phyloP scores from a whole-genome alignment of 495 filamentous ascomycete species.

The Podospora australis region DNA sequence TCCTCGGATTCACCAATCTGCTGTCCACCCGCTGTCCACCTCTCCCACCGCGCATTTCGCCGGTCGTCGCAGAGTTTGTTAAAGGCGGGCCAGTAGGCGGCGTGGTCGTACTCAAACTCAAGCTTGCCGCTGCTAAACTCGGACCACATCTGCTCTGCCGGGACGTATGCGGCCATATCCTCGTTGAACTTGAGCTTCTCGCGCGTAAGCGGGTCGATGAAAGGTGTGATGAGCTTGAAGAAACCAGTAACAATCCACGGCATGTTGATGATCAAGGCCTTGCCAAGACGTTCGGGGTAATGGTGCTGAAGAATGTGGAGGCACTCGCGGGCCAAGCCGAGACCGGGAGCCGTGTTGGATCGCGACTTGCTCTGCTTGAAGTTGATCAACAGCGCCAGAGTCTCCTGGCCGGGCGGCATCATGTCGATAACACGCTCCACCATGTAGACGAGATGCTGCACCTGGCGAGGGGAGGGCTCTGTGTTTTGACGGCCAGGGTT shows the following conservation, averaged over 20 bases:
- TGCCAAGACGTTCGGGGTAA: conserved; percentile 88
- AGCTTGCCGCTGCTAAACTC: conserved; percentile 56
- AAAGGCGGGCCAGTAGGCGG: conserved; percentile 82
- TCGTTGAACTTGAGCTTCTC: conserved; percentile 96
- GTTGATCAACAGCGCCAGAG: conserved; percentile 76
- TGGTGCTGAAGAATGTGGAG: conserved; percentile 87
- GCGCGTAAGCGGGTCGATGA: conserved; percentile 87
- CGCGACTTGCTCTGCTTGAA: conserved; percentile 65
- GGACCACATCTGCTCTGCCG: conserved; percentile 68
- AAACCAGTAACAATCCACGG: conserved; percentile 85
- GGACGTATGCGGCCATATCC: conserved; percentile 70
- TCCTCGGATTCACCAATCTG: conserved; percentile 76
- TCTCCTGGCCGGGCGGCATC: conserved; percentile 81
- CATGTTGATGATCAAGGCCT: conserved; percentile 80
- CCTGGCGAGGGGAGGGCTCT: conserved; percentile 75
- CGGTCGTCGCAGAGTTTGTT: conserved; percentile 57
- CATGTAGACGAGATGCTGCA: conserved; percentile 94
- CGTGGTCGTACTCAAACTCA: conserved; percentile 84
- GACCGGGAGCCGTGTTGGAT: conserved; percentile 65
- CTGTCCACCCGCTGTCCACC: conserved; percentile 76
- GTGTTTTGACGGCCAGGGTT: conserved; percentile 90
- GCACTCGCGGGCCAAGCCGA: conserved; percentile 70
- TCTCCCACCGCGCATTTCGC: conserved; percentile 49
- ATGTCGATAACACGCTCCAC: conserved; percentile 83
- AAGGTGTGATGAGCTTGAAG: conserved; percentile 91